Base-by-base conservation (phyloP, 345 rosid species). In the Trapa incisa region DNA sequence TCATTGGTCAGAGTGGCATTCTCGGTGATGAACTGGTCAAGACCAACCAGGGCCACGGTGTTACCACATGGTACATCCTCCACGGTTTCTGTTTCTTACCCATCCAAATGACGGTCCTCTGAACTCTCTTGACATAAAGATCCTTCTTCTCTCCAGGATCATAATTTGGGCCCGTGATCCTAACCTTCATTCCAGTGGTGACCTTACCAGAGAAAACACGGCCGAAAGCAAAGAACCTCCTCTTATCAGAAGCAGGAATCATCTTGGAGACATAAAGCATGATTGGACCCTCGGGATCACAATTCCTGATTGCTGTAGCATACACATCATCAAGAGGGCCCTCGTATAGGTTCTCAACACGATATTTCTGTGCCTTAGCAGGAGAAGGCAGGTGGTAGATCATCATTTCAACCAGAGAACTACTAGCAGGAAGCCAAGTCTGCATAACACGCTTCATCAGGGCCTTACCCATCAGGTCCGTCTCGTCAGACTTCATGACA, bases 61-160 rank as follows among this genome's bases (percentile, higher is more conserved):
- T 88, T 88, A 71, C 96, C 95, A 74, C 91, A 86, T 11, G 91
- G 95, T 36, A 88, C 95, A 76, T 88, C 91, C 73, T 86, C 95
- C 2, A 86, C 95, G 0, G 88, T 86, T 75, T 84, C 72, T 88
- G 95, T 71, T 5, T 86, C 89, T 88, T 88, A 0, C 95, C 89
- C 85, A 83, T 86, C 95, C 91, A 86, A 48, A 88, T 86, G 39
- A 88, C 95, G 39, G 91, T 88, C 68, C 95, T 86, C 75, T 84
- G 86, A 1, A 84, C 82, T 38, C 78, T 78, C 82, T 76, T 84
- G 1, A 75, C 72, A 39, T 84, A 80, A 75, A 87, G 70, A 67
- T 88, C 91, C 63, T 76, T 86, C 81, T 85, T 88, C 80, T 86
- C 87, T 10, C 89, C 95, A 65, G 89, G 93, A 3, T 84, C 83